Conservation (phyloP, 805 yeast species). For the Sugiyamaella americana region DNA sequence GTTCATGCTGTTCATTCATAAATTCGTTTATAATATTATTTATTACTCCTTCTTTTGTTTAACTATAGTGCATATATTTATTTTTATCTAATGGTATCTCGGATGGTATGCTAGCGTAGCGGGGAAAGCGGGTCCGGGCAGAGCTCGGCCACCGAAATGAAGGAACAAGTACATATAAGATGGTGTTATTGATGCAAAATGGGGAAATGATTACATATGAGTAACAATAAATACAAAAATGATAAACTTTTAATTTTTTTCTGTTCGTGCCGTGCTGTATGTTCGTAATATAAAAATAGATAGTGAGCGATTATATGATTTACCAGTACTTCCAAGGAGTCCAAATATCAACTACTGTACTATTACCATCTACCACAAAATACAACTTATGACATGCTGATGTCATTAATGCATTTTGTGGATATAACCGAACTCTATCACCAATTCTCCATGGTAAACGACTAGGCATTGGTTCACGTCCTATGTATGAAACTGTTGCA, state of each 20-base stretch:
- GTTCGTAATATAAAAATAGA: not conserved
- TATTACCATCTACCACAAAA: conserved; percentile 45
- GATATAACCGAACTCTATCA: conserved; percentile 47
- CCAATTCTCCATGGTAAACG: conserved; percentile 34
- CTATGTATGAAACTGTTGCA: conserved; percentile 47
- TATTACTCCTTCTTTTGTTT: too few species aligned
- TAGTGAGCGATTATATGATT: not conserved
- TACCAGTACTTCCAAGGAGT: conserved; percentile 52
- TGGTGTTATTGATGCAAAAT: too few species aligned
- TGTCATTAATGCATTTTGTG: conserved; percentile 69
- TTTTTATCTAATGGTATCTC: too few species aligned
- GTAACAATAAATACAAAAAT: too few species aligned
- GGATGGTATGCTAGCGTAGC: too few species aligned
- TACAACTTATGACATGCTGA: conserved; percentile 53
- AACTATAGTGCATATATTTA: too few species aligned
- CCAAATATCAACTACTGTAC: conserved; percentile 57
- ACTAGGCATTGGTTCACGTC: conserved; percentile 8
- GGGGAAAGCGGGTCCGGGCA: too few species aligned
- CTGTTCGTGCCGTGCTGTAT: not conserved
- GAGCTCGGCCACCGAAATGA: too few species aligned
- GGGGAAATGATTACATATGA: too few species aligned
- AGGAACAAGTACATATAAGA: too few species aligned
- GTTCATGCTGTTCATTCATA: conserved; percentile 49
- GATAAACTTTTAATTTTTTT: conserved; percentile 1
- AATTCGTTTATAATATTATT: too few species aligned